Evolutionary conservation across 148 eudicot species (phyloP).

Genomic region (Chenopodium suecicum): DNA sequence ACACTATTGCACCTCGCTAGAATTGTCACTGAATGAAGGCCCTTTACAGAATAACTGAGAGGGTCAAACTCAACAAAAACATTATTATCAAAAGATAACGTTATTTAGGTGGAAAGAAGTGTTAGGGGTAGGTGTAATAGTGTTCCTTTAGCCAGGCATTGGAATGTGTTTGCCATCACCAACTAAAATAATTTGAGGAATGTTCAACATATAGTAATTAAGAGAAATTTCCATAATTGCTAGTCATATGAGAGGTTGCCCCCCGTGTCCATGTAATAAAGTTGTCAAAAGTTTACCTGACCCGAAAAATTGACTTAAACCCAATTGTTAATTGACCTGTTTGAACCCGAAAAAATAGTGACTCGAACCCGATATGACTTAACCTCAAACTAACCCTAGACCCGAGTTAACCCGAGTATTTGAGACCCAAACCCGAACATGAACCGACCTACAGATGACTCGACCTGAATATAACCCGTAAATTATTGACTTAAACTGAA

Average conservation of each 20-base stretch:
- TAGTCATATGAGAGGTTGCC: background rate
- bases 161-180: constrained; percentile 3
- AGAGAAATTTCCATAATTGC: background rate
- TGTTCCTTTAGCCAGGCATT: background rate
- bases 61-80: background rate
- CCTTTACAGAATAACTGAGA: background rate
- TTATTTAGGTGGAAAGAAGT: background rate
- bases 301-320: too few species aligned
- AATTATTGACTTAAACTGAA: too few species aligned
- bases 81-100: background rate
- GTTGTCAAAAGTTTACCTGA: too few species aligned
- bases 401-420: too few species aligned
- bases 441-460: too few species aligned
- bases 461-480: too few species aligned
- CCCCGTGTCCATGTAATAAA: background rate
- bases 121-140: background rate
- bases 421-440: too few species aligned
- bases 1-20: background rate
- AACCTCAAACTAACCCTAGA: too few species aligned
- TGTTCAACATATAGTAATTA: background rate
- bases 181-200: background rate
- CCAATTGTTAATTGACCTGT: too few species aligned
- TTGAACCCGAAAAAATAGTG: too few species aligned
- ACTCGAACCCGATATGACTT: too few species aligned
- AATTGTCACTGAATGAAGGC: background rate